Conservation (phyloP, 805 yeast genomes). For the Schwanniomyces sp. region DNA sequence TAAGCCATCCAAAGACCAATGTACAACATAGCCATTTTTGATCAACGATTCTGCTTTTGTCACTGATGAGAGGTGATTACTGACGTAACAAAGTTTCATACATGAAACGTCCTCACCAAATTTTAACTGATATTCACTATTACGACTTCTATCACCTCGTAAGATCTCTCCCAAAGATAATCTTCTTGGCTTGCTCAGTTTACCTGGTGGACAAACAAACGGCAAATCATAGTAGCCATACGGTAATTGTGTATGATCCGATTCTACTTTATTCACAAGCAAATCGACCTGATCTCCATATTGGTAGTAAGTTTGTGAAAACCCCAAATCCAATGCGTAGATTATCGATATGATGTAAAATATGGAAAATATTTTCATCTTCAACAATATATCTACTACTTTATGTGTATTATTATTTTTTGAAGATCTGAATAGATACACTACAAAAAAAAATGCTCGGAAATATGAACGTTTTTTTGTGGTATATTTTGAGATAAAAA, state of each 20-base stretch:
- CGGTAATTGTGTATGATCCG: conserved; percentile 76
- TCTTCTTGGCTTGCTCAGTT: conserved; percentile 57
- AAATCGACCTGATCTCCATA: conserved; percentile 65
- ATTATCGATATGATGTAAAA: background rate
- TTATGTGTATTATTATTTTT: background rate
- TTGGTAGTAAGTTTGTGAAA: conserved; percentile 38
- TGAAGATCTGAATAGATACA: background rate
- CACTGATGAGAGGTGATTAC: conserved; percentile 46
- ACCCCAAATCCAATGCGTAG: conserved; percentile 17
- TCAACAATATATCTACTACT: background rate
- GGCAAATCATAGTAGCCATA: conserved; percentile 75
- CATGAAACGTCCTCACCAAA: conserved; percentile 72
- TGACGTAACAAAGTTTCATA: conserved; percentile 63
- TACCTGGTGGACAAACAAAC: conserved; percentile 71
- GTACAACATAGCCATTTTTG: conserved; percentile 69
- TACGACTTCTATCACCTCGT: conserved; percentile 79
- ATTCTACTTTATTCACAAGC: conserved; percentile 74
- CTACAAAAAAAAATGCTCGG: background rate
- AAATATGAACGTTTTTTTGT: background rate
- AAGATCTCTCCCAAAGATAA: conserved; percentile 75
- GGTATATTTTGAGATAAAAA: background rate
- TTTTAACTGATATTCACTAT: conserved; percentile 62
- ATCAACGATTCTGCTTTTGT: conserved; percentile 61
- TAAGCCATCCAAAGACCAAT: conserved; percentile 80
- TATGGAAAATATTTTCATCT: background rate